phyloP scores from a whole-genome alignment of 2,329 filamentous ascomycete genomes.

The Simplicillium sp. region DNA sequence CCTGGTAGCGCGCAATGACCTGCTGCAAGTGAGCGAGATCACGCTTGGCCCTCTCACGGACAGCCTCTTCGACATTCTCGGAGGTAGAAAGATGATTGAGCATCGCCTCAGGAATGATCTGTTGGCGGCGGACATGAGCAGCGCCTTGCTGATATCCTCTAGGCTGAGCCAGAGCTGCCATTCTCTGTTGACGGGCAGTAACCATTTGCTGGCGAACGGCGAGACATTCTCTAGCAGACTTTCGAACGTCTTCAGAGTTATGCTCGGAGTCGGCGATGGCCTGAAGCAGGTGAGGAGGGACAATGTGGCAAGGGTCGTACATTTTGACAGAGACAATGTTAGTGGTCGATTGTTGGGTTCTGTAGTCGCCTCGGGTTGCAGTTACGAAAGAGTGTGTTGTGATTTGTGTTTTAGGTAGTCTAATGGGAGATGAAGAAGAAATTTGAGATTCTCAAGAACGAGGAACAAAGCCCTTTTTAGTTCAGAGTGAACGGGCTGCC shows the following conservation, averaged over 20 bases:
- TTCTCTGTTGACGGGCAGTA: slow-evolving; percentile 21
- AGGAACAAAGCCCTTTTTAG: too few relatives aligned
- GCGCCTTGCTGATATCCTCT: slow-evolving; percentile 15
- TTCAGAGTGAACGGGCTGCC: too few relatives aligned
- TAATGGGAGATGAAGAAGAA: too few relatives aligned
- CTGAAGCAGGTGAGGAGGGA: slow-evolving; percentile 35
- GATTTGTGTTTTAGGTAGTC: neutral
- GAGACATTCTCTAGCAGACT: slow-evolving; percentile 25
- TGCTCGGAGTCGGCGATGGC: slow-evolving; percentile 28
- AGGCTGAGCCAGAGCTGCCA: slow-evolving; percentile 22
- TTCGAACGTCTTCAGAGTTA: slow-evolving; percentile 25
- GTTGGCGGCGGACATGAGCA: slow-evolving; percentile 8
- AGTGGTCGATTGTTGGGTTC: neutral
- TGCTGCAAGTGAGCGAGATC: slow-evolving; percentile 28
- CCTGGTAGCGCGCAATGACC: slow-evolving; percentile 15
- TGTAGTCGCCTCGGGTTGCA: too few relatives aligned
- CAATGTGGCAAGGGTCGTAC: slow-evolving; percentile 24
- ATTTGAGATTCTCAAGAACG: too few relatives aligned
- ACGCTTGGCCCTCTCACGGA: slow-evolving; percentile 23
- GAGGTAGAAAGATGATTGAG: slow-evolving; percentile 27
- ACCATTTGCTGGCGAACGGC: slow-evolving; percentile 20
- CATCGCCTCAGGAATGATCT: slow-evolving; percentile 29
- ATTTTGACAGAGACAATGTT: slow-evolving; percentile 2
- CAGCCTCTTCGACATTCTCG: slow-evolving; percentile 26
- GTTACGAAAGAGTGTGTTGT: neutral